These are phyloP conservation scores for Capronia americana DNA, from an alignment of 2,329 filamentous ascomycete species.

Conservation along the genomic window DNA sequence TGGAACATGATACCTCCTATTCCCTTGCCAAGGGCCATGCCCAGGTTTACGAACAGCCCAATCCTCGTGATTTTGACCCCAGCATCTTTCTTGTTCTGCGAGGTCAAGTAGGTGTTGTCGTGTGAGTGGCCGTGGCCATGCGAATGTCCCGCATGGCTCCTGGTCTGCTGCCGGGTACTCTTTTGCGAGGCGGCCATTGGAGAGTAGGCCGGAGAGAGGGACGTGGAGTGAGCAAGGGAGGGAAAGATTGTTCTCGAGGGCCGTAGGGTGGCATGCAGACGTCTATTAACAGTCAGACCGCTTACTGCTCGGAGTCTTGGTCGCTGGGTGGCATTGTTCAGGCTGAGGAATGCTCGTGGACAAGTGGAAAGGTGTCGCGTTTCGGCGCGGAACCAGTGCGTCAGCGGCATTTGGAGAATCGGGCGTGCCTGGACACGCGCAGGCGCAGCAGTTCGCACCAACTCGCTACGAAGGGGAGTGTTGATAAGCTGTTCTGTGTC, in stretches of 20 bases:
- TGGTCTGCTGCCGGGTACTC: slow-evolving; percentile 27
- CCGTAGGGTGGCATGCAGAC: slow-evolving; percentile 11
- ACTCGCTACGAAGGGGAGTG: neutral
- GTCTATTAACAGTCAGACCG: slow-evolving; percentile 19
- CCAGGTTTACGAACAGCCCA: slow-evolving; percentile 84
- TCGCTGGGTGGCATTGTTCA: slow-evolving; percentile 10
- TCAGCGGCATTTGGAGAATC: slow-evolving; percentile 36
- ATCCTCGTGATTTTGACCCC: slow-evolving; percentile 92
- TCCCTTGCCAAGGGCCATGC: slow-evolving; percentile 93
- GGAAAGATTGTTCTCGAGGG: slow-evolving; percentile 16
- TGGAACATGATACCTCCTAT: slow-evolving; percentile 93
- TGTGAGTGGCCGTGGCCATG: slow-evolving; percentile 72
- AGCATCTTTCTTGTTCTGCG: slow-evolving; percentile 85
- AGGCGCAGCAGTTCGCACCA: neutral
- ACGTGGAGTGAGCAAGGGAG: slow-evolving; percentile 3
- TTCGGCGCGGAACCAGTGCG: slow-evolving; percentile 35
- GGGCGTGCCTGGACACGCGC: slow-evolving; percentile 8
- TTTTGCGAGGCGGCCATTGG: slow-evolving; percentile 24
- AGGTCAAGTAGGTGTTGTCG: slow-evolving; percentile 82
- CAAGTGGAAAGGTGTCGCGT: slow-evolving; percentile 36
- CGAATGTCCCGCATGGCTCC: slow-evolving; percentile 58
- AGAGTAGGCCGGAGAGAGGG: neutral
- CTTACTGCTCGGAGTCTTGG: slow-evolving; percentile 24
- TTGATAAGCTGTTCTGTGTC: slow-evolving; percentile 1
- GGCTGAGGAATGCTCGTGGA: slow-evolving; percentile 17